phyloP scores from a whole-genome alignment of 2,329 filamentous ascomycete species.

The Claviceps sorghi region DNA sequence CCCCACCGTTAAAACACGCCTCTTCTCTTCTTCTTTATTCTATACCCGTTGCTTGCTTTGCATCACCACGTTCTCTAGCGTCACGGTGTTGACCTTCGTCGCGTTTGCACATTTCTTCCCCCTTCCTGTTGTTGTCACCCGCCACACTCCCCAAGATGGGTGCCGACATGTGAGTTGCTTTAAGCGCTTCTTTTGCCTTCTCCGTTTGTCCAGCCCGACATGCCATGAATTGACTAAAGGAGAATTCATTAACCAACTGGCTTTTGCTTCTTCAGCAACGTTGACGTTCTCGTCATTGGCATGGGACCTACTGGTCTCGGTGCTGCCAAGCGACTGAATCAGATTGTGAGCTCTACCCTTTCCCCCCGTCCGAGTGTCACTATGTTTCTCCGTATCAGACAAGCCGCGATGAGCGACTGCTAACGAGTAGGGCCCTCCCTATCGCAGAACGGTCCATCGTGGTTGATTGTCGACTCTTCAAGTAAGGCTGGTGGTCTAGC shows the following conservation, averaged over 20 bases:
- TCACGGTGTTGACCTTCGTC: constrained; percentile 5
- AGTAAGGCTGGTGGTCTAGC: constrained; percentile 90
- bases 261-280: constrained; percentile 45
- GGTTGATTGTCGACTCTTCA: constrained; percentile 88
- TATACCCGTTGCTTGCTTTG: neutral
- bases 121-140: constrained; percentile 2
- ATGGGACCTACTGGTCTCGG: constrained; percentile 94
- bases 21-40: constrained; percentile 1
- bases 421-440: constrained; percentile 11
- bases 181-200: neutral
- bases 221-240: constrained; percentile 4
- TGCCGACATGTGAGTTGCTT: constrained; percentile 23
- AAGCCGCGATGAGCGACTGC: constrained; percentile 9
- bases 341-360: constrained; percentile 55
- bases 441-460: constrained; percentile 70
- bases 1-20: constrained; percentile 8
- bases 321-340: constrained; percentile 93
- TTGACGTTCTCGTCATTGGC: constrained; percentile 96
- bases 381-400: neutral
- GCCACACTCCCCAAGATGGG: constrained; percentile 22
- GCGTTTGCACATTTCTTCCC: neutral
- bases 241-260: constrained; percentile 4
- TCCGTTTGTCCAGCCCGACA: neutral
- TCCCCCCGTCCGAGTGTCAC: constrained; percentile 13
- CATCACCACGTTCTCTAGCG: constrained; percentile 7